A percentile compares a stretch with the other conserved stretches of the same genome.
Conservation (phyloP, 2,329 filamentous ascomycete species). For the Fusarium cyanostomum region DNA sequence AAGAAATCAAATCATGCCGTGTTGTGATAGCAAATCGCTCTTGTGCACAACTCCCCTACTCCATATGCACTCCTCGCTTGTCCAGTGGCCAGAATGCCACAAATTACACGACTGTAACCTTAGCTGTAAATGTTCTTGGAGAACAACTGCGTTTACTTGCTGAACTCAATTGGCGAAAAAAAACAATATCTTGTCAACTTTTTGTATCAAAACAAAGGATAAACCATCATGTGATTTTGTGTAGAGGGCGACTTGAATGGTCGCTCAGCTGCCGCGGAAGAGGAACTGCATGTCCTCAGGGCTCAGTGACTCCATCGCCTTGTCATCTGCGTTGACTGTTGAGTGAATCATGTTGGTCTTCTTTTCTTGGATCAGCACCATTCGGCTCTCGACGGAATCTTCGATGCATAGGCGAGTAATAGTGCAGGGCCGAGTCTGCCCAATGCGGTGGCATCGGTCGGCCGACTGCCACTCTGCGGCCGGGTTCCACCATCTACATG, state of each 20-base stretch:
- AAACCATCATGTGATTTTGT: background rate
- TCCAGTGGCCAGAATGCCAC: constrained; percentile 2
- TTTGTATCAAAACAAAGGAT: background rate
- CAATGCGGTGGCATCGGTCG: constrained; percentile 93
- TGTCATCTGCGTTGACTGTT: constrained; percentile 91
- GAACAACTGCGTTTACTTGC: background rate
- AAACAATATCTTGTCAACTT: background rate
- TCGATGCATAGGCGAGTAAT: constrained; percentile 96
- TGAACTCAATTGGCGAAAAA: background rate
- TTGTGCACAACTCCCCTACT: constrained; percentile 7
- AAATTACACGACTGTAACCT: constrained; percentile 6
- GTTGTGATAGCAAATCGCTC: background rate
- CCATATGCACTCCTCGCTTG: constrained; percentile 1
- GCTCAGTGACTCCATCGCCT: constrained; percentile 89
- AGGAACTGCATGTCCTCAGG: constrained; percentile 95
- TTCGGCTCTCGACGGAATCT: constrained; percentile 94
- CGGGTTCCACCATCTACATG: constrained; percentile 95
- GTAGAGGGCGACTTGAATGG: background rate
- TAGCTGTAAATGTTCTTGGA: background rate
- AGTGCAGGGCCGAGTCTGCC: constrained; percentile 90
- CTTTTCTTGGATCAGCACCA: constrained; percentile 97
- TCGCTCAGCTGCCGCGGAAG: constrained; percentile 74
- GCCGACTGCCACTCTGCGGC: constrained; percentile 99
- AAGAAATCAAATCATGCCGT: background rate
- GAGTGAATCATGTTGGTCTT: constrained; percentile 98